Conservation (phyloP, 192 early-diverging fungal genomes). For the Coemansia aciculifera region DNA sequence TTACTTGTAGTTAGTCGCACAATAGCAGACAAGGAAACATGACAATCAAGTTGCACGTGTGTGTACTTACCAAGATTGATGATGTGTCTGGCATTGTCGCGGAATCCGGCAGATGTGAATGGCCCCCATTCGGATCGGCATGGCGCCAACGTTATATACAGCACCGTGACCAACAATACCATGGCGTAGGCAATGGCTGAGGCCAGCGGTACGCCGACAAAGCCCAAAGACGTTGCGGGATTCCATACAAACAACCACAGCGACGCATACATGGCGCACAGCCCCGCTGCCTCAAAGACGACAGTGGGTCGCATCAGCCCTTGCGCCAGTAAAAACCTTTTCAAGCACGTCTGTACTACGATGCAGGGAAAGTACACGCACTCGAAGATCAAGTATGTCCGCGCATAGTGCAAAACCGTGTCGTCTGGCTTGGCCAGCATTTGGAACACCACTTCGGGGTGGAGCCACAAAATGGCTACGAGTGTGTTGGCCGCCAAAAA, state of each 20-base stretch:
- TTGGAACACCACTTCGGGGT: slow-evolving; percentile 58
- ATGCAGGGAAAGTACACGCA: slow-evolving; percentile 75
- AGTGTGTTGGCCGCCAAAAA: slow-evolving; percentile 51
- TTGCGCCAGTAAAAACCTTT: slow-evolving; percentile 84
- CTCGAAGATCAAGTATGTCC: slow-evolving; percentile 64
- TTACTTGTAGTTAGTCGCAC: not conserved
- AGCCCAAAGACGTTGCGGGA: slow-evolving; percentile 57
- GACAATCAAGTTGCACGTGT: not conserved
- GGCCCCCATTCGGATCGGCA: slow-evolving; percentile 44
- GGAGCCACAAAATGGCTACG: slow-evolving; percentile 40
- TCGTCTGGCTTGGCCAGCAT: slow-evolving; percentile 72
- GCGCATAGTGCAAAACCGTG: slow-evolving; percentile 67
- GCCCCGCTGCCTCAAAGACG: slow-evolving; percentile 68
- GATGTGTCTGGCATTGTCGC: slow-evolving; percentile 33
- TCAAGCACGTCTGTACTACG: slow-evolving; percentile 79
- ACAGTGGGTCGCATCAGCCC: slow-evolving; percentile 87
- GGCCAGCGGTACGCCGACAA: slow-evolving; percentile 71
- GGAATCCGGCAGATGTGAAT: slow-evolving; percentile 29
- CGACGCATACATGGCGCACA: slow-evolving; percentile 69
- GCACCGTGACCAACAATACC: slow-evolving; percentile 56
- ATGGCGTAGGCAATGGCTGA: slow-evolving; percentile 62
- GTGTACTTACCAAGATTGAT: slow-evolving; percentile 30
- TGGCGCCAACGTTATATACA: slow-evolving; percentile 57
- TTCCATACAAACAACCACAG: slow-evolving; percentile 76
- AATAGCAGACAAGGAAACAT: not conserved